Conservation (phyloP, 768 basidiomycete genomes). For the Lentinula sp. region DNA sequence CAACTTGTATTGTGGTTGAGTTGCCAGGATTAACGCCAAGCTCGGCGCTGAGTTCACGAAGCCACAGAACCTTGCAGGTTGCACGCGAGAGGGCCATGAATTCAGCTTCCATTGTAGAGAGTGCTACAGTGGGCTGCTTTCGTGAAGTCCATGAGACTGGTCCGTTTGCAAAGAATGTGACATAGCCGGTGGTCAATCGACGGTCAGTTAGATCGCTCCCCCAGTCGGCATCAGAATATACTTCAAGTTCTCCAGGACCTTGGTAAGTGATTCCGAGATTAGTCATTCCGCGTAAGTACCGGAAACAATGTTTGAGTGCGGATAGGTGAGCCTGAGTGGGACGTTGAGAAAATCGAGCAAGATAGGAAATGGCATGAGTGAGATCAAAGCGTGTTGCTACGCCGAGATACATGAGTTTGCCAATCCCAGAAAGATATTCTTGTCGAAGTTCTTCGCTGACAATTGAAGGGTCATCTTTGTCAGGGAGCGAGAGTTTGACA, state of each 20-base stretch:
- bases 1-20: constrained; percentile 14
- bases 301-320: constrained; percentile 25
- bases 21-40: neutral
- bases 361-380: constrained; percentile 18
- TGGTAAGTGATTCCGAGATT: constrained; percentile 11
- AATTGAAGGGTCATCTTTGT: neutral
- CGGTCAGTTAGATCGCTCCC: constrained; percentile 15
- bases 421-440: constrained; percentile 19
- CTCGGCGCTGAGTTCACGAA: constrained; percentile 14
- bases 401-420: constrained; percentile 23
- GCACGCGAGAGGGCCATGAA: constrained; percentile 26
- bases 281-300: constrained; percentile 23
- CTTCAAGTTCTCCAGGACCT: neutral
- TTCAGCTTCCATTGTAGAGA: constrained; percentile 37
- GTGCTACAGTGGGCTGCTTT: constrained; percentile 29
- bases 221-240: constrained; percentile 22
- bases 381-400: constrained; percentile 27
- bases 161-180: constrained; percentile 23
- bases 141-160: constrained; percentile 33
- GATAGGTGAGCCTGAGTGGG: constrained; percentile 23
- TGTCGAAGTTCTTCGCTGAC: constrained; percentile 5
- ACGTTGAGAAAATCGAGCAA: constrained; percentile 20
- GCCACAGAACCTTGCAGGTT: constrained; percentile 29
- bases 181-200: constrained; percentile 24
- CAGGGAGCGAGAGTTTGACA: constrained; percentile 1